These are phyloP conservation scores for Hippophae gyantsensis DNA, from an alignment of 306 rosid genomes.

Conservation along the genomic window DNA sequence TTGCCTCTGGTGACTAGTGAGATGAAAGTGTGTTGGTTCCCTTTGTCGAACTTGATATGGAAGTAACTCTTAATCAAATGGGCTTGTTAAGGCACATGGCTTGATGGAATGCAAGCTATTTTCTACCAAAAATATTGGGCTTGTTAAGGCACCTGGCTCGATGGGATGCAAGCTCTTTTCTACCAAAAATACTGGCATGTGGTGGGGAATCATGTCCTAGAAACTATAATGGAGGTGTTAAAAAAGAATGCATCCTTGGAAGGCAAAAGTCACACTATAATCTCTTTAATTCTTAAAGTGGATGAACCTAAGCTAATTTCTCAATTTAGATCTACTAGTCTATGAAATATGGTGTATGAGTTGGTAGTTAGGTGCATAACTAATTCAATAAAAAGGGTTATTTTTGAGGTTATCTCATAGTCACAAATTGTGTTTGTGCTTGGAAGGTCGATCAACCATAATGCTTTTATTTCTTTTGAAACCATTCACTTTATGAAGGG, in stretches of 20 bases:
- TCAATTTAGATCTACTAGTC: neutral
- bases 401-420: neutral
- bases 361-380: neutral
- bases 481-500: neutral
- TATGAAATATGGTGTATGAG: neutral
- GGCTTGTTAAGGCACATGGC: neutral
- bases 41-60: no score
- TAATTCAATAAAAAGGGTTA: neutral
- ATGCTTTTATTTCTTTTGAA: neutral
- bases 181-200: neutral
- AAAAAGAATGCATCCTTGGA: neutral
- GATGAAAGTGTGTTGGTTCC: no score
- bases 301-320: neutral
- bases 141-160: neutral
- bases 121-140: neutral
- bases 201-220: neutral
- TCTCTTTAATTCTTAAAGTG: neutral
- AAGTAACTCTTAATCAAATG: neutral
- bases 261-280: neutral
- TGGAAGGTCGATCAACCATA: neutral
- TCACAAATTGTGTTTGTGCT: neutral
- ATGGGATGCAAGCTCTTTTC: neutral
- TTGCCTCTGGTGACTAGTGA: no score
- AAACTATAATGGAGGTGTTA: neutral
- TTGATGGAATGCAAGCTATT: neutral